These are phyloP conservation scores for Mycena polygramma DNA, from an alignment of 768 basidiomycete species.

Conservation along the genomic window DNA sequence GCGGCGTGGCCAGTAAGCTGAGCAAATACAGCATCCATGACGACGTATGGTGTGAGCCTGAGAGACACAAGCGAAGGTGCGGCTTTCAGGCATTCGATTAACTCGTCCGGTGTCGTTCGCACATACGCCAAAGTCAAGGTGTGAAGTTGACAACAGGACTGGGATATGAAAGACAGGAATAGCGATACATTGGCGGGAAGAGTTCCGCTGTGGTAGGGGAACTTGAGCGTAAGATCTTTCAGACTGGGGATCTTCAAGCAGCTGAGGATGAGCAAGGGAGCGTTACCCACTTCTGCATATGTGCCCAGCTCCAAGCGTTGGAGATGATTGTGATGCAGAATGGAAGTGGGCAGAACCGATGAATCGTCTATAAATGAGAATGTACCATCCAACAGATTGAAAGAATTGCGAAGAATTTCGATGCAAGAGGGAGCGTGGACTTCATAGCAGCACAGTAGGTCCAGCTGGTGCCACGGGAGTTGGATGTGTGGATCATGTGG, in stretches of 20 bases:
- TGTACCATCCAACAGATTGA: constrained; percentile 1
- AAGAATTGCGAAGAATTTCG: not conserved
- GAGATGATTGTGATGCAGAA: not conserved
- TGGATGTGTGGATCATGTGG: not conserved
- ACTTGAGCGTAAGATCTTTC: constrained; percentile 1
- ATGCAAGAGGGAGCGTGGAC: not conserved
- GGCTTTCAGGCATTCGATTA: not conserved
- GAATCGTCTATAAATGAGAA: not conserved
- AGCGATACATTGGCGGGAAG: not conserved
- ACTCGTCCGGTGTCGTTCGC: not conserved
- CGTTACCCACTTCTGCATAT: not conserved
- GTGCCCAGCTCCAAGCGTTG: not conserved
- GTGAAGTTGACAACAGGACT: not conserved
- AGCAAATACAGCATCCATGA: not conserved
- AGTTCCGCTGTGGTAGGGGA: not conserved
- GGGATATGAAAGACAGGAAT: constrained; percentile 6
- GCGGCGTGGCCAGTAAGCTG: not conserved
- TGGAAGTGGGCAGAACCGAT: not conserved
- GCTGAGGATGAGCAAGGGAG: not conserved
- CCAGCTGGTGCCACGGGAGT: constrained; percentile 9
- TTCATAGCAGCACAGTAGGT: not conserved
- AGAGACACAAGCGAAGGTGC: constrained; percentile 3
- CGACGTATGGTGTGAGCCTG: not conserved
- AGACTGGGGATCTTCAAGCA: not conserved
- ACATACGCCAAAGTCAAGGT: not conserved